Conservation (phyloP, 345 rosid species). For the Cardiospermum halicacabum region DNA sequence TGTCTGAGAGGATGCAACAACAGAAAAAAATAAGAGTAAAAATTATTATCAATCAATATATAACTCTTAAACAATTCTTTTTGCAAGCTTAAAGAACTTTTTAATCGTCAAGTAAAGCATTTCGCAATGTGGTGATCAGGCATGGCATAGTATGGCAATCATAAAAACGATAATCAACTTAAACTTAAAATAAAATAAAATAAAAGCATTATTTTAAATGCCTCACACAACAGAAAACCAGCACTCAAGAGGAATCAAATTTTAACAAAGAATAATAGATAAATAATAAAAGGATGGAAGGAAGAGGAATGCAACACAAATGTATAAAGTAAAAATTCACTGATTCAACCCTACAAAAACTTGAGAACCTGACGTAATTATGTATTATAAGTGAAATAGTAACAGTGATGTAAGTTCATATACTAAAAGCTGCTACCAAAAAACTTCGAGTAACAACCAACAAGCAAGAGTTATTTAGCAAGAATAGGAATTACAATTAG, state of each 20-base stretch:
- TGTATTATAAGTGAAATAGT: too few species aligned
- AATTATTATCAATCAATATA: background rate
- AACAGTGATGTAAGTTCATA: conserved; percentile 1
- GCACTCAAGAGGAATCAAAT: background rate
- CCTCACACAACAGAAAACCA: background rate
- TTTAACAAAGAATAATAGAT: too few species aligned
- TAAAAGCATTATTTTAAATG: background rate
- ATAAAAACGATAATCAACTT: background rate
- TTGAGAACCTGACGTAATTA: background rate
- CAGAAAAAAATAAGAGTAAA: background rate
- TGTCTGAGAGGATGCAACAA: conserved; percentile 1
- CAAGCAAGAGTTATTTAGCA: conserved; percentile 7
- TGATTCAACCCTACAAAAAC: background rate
- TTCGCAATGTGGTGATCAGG: background rate
- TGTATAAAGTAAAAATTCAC: background rate
- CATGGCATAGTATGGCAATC: background rate
- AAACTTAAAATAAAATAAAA: background rate
- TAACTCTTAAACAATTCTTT: background rate
- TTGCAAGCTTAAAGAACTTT: background rate
- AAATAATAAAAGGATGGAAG: too few species aligned
- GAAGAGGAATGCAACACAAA: background rate
- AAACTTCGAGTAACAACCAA: conserved; percentile 6
- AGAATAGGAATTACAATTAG: conserved; percentile 10
- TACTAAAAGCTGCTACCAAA: background rate
- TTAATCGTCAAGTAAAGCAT: background rate